Evolutionary conservation across 495 filamentous ascomycete species (phyloP).

Genomic region (Glarea lozoyensis): DNA sequence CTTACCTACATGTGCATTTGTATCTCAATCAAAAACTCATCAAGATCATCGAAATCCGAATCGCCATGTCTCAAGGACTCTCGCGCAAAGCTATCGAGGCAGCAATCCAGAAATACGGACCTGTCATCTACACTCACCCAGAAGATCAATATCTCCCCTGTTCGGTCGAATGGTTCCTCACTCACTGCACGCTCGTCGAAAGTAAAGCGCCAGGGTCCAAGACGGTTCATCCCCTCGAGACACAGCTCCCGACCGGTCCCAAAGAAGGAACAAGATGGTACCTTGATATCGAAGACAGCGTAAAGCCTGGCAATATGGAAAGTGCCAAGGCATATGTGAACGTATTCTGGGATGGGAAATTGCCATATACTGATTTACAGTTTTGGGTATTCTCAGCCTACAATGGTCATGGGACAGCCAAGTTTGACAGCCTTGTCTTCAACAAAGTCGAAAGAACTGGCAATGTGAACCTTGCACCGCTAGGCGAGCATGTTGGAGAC

Average conservation of each 20-base stretch:
- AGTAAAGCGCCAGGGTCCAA: not conserved
- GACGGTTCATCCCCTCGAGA: slow-evolving; percentile 6
- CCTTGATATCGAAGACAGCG: slow-evolving; percentile 4
- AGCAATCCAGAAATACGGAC: slow-evolving; percentile 11
- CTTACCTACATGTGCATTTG: too few relatives aligned
- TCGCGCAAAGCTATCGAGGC: slow-evolving; percentile 8
- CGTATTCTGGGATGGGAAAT: slow-evolving; percentile 3
- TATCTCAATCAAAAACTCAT: too few relatives aligned
- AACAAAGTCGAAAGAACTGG: slow-evolving; percentile 7
- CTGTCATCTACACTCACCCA: slow-evolving; percentile 7
- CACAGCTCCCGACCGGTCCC: slow-evolving; percentile 9
- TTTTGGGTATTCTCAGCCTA: slow-evolving; percentile 14
- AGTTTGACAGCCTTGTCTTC: slow-evolving; percentile 4
- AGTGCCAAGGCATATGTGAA: slow-evolving; percentile 15
- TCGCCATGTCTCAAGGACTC: too few relatives aligned
- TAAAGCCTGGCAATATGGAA: slow-evolving; percentile 7
- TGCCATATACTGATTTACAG: slow-evolving; percentile 12
- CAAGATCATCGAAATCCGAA: too few relatives aligned
- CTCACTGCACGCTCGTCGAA: slow-evolving; percentile 8
- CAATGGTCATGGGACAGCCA: slow-evolving; percentile 10
- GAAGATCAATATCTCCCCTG: slow-evolving; percentile 9
- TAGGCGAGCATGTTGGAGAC: slow-evolving; percentile 14
- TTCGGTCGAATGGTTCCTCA: slow-evolving; percentile 11
- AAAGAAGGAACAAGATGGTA: slow-evolving; percentile 8
- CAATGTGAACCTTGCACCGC: slow-evolving; percentile 8